These are phyloP conservation scores for Stephania yunnanensis DNA, from an alignment of 164 flowering plant species.

Conservation along the genomic window DNA sequence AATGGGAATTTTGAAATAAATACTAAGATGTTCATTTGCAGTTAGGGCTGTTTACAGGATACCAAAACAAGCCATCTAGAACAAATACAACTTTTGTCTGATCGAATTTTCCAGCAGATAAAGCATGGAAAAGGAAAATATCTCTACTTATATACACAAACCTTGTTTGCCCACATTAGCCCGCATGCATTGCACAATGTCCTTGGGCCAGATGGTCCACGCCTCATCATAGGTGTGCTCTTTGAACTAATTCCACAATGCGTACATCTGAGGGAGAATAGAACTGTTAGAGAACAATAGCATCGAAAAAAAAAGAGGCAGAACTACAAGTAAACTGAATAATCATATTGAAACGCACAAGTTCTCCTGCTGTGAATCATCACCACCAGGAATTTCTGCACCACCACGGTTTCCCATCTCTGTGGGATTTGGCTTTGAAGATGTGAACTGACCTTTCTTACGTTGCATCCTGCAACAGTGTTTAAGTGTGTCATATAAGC, in stretches of 20 bases:
- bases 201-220: conserved; percentile 71
- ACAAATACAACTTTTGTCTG: too few species aligned
- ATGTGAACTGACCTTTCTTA: conserved; percentile 64
- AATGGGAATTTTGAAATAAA: background rate
- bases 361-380: conserved; percentile 40
- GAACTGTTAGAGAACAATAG: conserved; percentile 2
- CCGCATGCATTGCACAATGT: conserved; percentile 81
- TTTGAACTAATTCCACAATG: conserved; percentile 65
- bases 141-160: conserved; percentile 7
- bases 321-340: background rate
- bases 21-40: background rate
- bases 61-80: too few species aligned
- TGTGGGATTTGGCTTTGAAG: conserved; percentile 40
- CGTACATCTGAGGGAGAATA: conserved; percentile 37
- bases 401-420: conserved; percentile 35
- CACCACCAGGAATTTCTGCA: conserved; percentile 30
- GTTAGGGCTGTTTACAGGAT: background rate
- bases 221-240: conserved; percentile 73
- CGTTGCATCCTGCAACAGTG: conserved; percentile 54
- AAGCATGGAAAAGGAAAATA: too few species aligned
- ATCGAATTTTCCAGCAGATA: too few species aligned
- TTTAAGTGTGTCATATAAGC: background rate
- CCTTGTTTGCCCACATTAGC: conserved; percentile 79
- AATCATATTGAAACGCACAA: conserved; percentile 32
- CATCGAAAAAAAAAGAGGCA: background rate